Evolutionary conservation across 139 green algal species (phyloP).

Genomic region (Chlamydomonas incerta): DNA sequence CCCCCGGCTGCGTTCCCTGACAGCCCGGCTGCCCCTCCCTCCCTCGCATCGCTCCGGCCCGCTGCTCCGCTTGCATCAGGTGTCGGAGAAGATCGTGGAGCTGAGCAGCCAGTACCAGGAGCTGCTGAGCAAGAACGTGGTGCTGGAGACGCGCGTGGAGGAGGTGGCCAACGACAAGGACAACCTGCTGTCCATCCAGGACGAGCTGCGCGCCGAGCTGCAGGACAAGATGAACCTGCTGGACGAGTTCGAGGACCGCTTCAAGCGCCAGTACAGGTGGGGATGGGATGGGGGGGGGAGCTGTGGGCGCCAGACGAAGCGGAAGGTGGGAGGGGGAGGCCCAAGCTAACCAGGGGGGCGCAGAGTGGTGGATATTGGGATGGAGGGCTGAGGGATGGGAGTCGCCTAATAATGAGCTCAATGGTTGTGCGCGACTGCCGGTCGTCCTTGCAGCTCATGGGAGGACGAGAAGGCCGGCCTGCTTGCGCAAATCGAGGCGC

Average conservation of each 20-base stretch:
- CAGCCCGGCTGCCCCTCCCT: too few species aligned
- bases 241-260: constrained; percentile 78
- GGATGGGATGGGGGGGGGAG: neutral
- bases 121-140: constrained; percentile 48
- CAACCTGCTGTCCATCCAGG: constrained; percentile 50
- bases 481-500: constrained; percentile 58
- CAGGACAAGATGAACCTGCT: constrained; percentile 74
- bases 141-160: constrained; percentile 47
- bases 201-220: constrained; percentile 64
- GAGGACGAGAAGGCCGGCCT: constrained; percentile 64
- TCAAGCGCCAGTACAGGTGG: constrained; percentile 69
- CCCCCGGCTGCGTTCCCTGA: too few species aligned
- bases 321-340: too few species aligned
- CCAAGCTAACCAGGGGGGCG: too few species aligned
- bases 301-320: too few species aligned
- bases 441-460: constrained; percentile 61
- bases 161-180: constrained; percentile 54
- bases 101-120: constrained; percentile 61
- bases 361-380: neutral
- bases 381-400: neutral
- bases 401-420: too few species aligned
- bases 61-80: too few species aligned
- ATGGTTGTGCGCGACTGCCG: too few species aligned
- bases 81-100: constrained; percentile 74
- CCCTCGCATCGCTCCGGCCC: too few species aligned